Conservation (phyloP, 257 asterid species). For the Fraxinus pennsylvanica region DNA sequence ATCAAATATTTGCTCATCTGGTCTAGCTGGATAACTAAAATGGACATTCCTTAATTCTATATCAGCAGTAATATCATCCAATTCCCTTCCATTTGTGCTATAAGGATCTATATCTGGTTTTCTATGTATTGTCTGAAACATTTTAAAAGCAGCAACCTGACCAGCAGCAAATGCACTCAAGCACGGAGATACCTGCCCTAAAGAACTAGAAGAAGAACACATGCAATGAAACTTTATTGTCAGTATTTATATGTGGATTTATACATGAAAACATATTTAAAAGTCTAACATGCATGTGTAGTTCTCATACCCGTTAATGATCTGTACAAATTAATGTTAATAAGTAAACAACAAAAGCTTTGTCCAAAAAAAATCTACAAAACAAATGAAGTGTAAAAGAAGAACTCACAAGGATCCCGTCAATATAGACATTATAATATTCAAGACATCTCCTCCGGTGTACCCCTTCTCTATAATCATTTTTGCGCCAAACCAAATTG, state of each 20-base stretch:
- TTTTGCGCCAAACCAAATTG: conserved; percentile 68
- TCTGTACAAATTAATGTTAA: neutral
- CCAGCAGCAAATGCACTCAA: conserved; percentile 51
- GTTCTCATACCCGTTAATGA: neutral
- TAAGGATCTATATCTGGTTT: conserved; percentile 53
- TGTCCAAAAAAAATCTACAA: neutral
- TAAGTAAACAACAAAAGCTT: neutral
- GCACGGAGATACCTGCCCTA: conserved; percentile 56
- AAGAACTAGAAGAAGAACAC: conserved; percentile 35
- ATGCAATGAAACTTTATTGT: neutral
- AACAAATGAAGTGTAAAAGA: neutral
- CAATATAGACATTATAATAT: conserved; percentile 50
- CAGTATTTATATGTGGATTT: neutral
- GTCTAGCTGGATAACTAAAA: conserved; percentile 57
- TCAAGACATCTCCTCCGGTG: conserved; percentile 58
- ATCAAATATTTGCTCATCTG: conserved; percentile 34
- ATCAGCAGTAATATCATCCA: conserved; percentile 40
- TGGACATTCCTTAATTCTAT: conserved; percentile 46
- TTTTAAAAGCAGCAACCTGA: conserved; percentile 49
- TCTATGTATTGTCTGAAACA: conserved; percentile 40
- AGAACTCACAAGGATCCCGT: conserved; percentile 49
- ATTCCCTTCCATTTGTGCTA: conserved; percentile 29
- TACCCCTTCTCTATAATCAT: conserved; percentile 50
- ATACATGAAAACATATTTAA: neutral
- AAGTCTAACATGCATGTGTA: neutral